A percentile compares a stretch with the other conserved stretches of the same genome.
Evolutionary conservation across 2,329 filamentous ascomycete genomes (phyloP).

Genomic region (Amesomyces nigricolor): DNA sequence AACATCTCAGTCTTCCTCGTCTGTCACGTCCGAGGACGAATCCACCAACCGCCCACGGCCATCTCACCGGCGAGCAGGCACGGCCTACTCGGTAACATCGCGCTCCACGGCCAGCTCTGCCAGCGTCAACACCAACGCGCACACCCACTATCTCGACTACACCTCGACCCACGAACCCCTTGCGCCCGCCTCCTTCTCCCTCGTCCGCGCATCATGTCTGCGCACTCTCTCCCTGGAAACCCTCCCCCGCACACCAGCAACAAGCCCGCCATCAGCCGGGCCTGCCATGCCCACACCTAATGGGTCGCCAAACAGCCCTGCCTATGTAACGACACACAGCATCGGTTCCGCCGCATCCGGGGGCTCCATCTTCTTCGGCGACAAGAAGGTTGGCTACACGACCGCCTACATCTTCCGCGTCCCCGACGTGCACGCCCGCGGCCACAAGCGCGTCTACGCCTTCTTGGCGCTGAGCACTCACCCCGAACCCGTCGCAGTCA

Average conservation of each 20-base stretch:
- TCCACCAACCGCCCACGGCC: slow-evolving; percentile 23
- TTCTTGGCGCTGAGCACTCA: slow-evolving; percentile 61
- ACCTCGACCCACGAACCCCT: slow-evolving; percentile 63
- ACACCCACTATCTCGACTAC: slow-evolving; percentile 62
- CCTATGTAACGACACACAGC: slow-evolving; percentile 50
- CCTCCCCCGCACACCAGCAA: slow-evolving; percentile 48
- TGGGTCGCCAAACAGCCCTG: slow-evolving; percentile 34
- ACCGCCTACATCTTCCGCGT: slow-evolving; percentile 67
- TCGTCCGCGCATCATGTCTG: slow-evolving; percentile 60
- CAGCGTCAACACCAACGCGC: slow-evolving; percentile 33
- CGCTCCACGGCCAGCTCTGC: slow-evolving; percentile 49
- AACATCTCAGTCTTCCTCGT: slow-evolving; percentile 44
- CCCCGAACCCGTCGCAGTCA: slow-evolving; percentile 59
- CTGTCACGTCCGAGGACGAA: slow-evolving; percentile 40
- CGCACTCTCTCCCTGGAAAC: slow-evolving; percentile 63
- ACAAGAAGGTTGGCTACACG: slow-evolving; percentile 59
- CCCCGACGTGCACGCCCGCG: slow-evolving; percentile 60
- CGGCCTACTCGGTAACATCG: slow-evolving; percentile 42
- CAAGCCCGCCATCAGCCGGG: slow-evolving; percentile 27
- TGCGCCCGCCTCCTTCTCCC: slow-evolving; percentile 57
- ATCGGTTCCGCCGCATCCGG: slow-evolving; percentile 52
- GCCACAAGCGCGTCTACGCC: slow-evolving; percentile 64
- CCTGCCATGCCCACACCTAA: slow-evolving; percentile 35
- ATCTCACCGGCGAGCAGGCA: slow-evolving; percentile 38
- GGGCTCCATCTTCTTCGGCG: slow-evolving; percentile 64